phyloP scores from a whole-genome alignment of 129 eudicot species.

The Silybum marianum region DNA sequence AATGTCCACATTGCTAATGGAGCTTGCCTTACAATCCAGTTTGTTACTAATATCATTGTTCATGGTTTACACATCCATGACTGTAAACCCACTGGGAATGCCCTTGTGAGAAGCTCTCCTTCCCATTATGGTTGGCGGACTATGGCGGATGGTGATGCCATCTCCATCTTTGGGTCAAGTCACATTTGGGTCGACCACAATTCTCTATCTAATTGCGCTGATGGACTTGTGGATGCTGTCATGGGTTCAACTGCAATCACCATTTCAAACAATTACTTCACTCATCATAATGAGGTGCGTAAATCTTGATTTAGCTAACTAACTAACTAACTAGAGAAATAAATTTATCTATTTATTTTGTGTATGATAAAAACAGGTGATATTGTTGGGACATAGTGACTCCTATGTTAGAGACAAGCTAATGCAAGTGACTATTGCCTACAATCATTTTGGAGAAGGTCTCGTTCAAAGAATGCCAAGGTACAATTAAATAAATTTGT shows the following conservation, averaged over 20 bases:
- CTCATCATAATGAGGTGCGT: slow-evolving; percentile 87
- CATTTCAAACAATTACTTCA: slow-evolving; percentile 85
- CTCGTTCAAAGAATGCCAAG: slow-evolving; percentile 98
- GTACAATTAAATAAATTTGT: slow-evolving; percentile 32
- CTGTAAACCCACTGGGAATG: slow-evolving; percentile 89
- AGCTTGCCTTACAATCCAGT: slow-evolving; percentile 84
- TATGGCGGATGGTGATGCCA: slow-evolving; percentile 93
- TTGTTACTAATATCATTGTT: slow-evolving; percentile 71
- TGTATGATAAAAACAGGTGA: slow-evolving; percentile 52
- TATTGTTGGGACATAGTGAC: slow-evolving; percentile 93
- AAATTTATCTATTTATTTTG: neutral
- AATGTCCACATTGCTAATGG: slow-evolving; percentile 92
- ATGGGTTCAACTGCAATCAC: slow-evolving; percentile 97
- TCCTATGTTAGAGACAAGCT: slow-evolving; percentile 71
- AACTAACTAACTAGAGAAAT: neutral
- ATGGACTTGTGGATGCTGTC: slow-evolving; percentile 92
- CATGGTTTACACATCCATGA: slow-evolving; percentile 90
- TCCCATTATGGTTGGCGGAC: slow-evolving; percentile 91
- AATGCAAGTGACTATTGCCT: slow-evolving; percentile 96
- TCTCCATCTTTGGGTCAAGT: slow-evolving; percentile 83
- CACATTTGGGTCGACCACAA: slow-evolving; percentile 92
- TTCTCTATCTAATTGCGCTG: slow-evolving; percentile 87
- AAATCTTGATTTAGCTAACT: neutral
- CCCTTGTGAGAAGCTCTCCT: slow-evolving; percentile 92
- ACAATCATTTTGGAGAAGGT: slow-evolving; percentile 91